Evolutionary conservation across 2,329 filamentous ascomycete species (phyloP).

Genomic region (Phaeosphaeriaceae sp.): DNA sequence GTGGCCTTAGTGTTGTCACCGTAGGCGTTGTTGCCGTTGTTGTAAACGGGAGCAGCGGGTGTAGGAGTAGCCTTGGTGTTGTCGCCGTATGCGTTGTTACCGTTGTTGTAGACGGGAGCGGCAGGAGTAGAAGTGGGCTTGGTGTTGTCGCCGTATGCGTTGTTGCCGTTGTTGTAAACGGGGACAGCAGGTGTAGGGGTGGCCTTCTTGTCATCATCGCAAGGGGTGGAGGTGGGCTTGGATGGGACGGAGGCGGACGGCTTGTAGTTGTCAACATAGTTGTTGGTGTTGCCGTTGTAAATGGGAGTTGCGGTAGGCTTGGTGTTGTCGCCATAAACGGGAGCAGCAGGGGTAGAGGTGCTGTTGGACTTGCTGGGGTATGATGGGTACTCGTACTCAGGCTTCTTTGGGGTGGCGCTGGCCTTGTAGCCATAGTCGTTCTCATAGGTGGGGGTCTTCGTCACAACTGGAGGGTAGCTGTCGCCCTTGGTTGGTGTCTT

Average conservation of each 20-base stretch:
- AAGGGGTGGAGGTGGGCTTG: slow-evolving; percentile 15
- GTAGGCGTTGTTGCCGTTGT: neutral
- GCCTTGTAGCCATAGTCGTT: slow-evolving; percentile 16
- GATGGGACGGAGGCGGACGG: slow-evolving; percentile 1
- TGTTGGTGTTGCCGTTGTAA: neutral
- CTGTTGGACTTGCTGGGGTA: slow-evolving; percentile 9
- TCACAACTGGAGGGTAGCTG: slow-evolving; percentile 7
- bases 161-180: neutral
- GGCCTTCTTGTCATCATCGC: slow-evolving; percentile 15
- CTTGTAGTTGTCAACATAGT: slow-evolving; percentile 3
- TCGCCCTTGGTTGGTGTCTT: slow-evolving; percentile 13
- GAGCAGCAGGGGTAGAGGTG: slow-evolving; percentile 1
- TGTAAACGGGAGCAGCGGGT: neutral
- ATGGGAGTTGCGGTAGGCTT: neutral
- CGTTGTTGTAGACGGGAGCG: slow-evolving; percentile 2
- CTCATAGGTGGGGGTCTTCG: slow-evolving; percentile 12
- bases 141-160: neutral
- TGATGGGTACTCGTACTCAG: slow-evolving; percentile 9
- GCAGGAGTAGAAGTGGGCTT: slow-evolving; percentile 1
- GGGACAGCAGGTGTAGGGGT: slow-evolving; percentile 5
- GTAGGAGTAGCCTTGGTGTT: slow-evolving; percentile 2
- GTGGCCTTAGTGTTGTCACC: neutral
- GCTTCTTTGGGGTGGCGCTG: slow-evolving; percentile 12
- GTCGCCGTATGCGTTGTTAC: neutral
- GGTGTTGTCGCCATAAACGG: neutral